Conservation (phyloP, 176 grass and related monocot genomes). For the Zoysia japonica region DNA sequence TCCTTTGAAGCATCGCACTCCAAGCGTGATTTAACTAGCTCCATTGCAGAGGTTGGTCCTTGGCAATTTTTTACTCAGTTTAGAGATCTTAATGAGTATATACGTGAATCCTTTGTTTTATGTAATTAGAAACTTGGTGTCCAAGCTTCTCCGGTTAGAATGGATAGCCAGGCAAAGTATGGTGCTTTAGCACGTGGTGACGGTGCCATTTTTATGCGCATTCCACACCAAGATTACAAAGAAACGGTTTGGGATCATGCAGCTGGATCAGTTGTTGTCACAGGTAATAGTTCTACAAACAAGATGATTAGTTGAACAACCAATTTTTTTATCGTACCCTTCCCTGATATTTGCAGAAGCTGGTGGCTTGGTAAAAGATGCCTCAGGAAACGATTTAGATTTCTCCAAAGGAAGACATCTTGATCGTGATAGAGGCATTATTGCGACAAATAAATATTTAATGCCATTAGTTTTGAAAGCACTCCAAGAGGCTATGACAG, state of each 20-base stretch:
- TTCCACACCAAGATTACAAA: conserved; percentile 71
- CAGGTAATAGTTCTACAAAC: conserved; percentile 41
- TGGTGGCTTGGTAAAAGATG: conserved; percentile 87
- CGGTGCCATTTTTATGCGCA: conserved; percentile 82
- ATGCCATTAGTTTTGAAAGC: conserved; percentile 24
- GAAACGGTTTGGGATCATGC: conserved; percentile 99
- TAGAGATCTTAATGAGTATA: conserved; percentile 14
- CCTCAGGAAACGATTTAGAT: conserved; percentile 83
- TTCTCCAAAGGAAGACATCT: conserved; percentile 68
- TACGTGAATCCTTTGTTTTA: conserved; percentile 6
- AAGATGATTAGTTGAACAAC: neutral
- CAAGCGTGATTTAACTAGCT: conserved; percentile 76
- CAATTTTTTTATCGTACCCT: conserved; percentile 5
- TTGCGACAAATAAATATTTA: conserved; percentile 29
- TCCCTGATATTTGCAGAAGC: conserved; percentile 57
- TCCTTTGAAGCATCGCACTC: conserved; percentile 88
- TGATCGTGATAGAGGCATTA: conserved; percentile 20
- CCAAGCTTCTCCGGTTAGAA: conserved; percentile 86
- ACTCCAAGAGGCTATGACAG: conserved; percentile 17
- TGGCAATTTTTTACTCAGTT: neutral
- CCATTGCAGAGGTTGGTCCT: conserved; percentile 74
- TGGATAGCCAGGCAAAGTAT: conserved; percentile 97
- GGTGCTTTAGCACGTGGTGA: conserved; percentile 87
- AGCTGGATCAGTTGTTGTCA: conserved; percentile 86
- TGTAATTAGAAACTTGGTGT: conserved; percentile 87